These are phyloP conservation scores for Petunia hybrid DNA, from an alignment of 305 asterid species.

Conservation along the genomic window DNA sequence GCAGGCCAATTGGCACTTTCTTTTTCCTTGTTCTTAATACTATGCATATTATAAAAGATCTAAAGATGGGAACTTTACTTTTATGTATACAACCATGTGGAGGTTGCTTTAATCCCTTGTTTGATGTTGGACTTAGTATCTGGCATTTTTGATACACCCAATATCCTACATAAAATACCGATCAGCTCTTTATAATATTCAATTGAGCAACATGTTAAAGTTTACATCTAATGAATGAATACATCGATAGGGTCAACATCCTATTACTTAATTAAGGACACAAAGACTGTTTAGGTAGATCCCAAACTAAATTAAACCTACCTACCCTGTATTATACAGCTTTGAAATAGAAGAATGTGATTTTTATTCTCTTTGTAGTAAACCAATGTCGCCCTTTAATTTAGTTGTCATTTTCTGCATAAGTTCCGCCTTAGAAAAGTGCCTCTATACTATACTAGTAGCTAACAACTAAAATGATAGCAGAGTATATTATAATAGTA, in stretches of 20 bases:
- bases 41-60: background rate
- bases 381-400: too few relatives aligned
- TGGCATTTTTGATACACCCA: background rate
- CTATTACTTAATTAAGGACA: background rate
- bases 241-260: conserved; percentile 3
- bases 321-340: too few relatives aligned
- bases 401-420: too few relatives aligned
- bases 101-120: conserved; percentile 9
- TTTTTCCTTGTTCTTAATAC: background rate
- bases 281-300: background rate
- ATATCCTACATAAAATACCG: background rate
- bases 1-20: background rate
- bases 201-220: background rate
- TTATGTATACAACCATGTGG: background rate
- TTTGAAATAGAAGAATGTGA: too few relatives aligned
- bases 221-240: background rate
- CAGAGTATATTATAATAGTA: too few relatives aligned
- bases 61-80: background rate
- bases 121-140: conserved; percentile 26
- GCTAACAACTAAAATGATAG: too few relatives aligned
- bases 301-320: too few relatives aligned
- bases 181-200: background rate
- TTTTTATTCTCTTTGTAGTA: too few relatives aligned
- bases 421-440: too few relatives aligned
- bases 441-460: too few relatives aligned